A percentile compares a stretch with the other conserved stretches of the same genome.
phyloP scores from a whole-genome alignment of 805 yeast species.

The Candida quercuum region DNA sequence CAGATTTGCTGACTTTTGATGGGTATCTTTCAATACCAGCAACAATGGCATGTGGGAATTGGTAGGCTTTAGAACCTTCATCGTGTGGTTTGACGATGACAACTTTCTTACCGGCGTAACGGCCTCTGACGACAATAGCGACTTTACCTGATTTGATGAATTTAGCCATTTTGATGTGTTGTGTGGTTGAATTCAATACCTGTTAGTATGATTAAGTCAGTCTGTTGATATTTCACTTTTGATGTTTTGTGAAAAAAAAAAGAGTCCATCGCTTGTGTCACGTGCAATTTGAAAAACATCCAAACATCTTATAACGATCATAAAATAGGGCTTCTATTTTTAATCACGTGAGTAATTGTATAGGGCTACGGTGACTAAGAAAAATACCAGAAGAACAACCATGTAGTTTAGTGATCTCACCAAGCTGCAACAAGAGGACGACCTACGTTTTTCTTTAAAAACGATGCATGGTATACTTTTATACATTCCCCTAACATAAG shows the following conservation, averaged over 20 bases:
- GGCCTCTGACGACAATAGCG: conserved; percentile 98
- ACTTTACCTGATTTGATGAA: conserved; percentile 97
- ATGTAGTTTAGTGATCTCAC: too few relatives aligned
- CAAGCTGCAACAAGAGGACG: too few relatives aligned
- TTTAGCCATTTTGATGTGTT: conserved; percentile 72
- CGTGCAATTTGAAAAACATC: conserved; percentile 6
- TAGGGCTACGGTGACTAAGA: too few relatives aligned
- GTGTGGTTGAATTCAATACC: conserved; percentile 7
- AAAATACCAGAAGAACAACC: too few relatives aligned
- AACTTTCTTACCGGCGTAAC: conserved; percentile 99
- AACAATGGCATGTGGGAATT: conserved; percentile 98
- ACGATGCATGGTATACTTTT: too few relatives aligned
- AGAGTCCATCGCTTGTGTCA: conserved; percentile 10
- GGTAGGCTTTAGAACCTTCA: conserved; percentile 98
- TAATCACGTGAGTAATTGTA: background rate
- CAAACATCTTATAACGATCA: conserved; percentile 9
- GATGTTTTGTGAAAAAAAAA: conserved; percentile 7
- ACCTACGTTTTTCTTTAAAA: too few relatives aligned
- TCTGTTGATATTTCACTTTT: conserved; percentile 23
- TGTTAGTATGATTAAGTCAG: background rate
- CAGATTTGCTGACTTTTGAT: conserved; percentile 89
- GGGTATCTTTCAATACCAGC: conserved; percentile 99
- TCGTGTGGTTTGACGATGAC: conserved; percentile 98
- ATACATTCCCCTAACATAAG: too few relatives aligned
- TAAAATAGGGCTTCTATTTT: too few relatives aligned